Base-by-base conservation (phyloP, 768 basidiomycete species). In the Mycena crocata region DNA sequence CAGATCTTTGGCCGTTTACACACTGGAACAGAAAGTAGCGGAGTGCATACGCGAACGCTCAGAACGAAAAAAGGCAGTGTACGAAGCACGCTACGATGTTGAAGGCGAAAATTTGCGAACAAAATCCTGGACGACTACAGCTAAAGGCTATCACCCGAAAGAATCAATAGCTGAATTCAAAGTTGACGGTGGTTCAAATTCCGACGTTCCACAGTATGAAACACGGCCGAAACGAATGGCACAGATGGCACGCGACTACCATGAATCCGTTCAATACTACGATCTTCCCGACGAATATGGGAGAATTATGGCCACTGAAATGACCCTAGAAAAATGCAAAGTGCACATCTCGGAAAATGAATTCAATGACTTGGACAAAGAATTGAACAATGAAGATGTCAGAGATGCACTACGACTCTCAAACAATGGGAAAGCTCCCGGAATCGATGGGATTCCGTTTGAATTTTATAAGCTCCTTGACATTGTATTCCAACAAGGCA, bases 11-110 rank as follows among this genome's bases (percentile, higher is more conserved):
- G 37, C 40, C 6, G 42, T 56, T 17, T 28, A 35, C n/a, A 40
- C 28, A 30, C 30, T 56, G 31, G 54, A 56, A 42, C 23, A 56
- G 26, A 56, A 56, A 42, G 42, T 56, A 40, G 37, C 40, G n/a
- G 26, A 14, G n/a, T 56, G 35, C 39, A 23, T 40, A 39, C 35
- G 23, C 17, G 26, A 42, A 39, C 54, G 42, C 26, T 35, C 54
- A 7, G 37, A 56, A 28, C 24, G 26, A 24, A 56, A 56, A 42
- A 56, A 40, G 14, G n/a, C 50, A n/a, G 8, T 30, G 28, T 40
- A 23, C 31, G 28, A 42, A 14, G 37, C 37, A 1, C 23, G 12
- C 10, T 56, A 56, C 30, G 54, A 56, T 56, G 35, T 2, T 39
- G 23, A 28, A 40, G 37, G n/a, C n/a, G n/a, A n/a, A n/a, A n/a